Conservation (phyloP, 2,329 filamentous ascomycete species). For the Ascochyta fabae region DNA sequence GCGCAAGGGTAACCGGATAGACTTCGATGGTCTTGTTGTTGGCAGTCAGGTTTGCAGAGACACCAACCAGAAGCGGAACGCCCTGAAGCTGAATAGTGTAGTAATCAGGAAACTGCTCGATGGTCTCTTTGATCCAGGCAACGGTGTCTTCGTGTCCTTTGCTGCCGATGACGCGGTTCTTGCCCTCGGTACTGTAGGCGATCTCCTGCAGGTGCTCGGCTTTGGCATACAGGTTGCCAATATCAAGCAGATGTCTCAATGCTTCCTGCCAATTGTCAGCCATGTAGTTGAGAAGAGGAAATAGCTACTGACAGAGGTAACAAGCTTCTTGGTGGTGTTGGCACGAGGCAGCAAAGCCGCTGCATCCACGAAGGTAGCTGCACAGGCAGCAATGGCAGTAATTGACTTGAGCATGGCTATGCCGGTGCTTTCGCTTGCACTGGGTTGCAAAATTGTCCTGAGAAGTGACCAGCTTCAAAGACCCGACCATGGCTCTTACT, state of each 20-base stretch:
- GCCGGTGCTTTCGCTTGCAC: not conserved
- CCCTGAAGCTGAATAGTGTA: constrained; percentile 47
- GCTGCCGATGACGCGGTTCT: constrained; percentile 52
- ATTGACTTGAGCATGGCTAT: constrained; percentile 34
- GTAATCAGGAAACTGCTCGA: constrained; percentile 44
- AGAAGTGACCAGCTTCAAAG: not conserved
- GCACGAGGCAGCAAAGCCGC: constrained; percentile 31
- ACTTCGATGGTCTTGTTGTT: constrained; percentile 39
- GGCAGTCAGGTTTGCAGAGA: constrained; percentile 36
- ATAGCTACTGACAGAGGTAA: constrained; percentile 29
- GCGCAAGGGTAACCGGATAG: constrained; percentile 38
- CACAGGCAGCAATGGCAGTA: constrained; percentile 29
- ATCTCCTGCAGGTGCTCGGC: constrained; percentile 46
- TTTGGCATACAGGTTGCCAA: constrained; percentile 36
- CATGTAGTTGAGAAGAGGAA: not conserved
- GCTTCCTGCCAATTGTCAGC: constrained; percentile 23
- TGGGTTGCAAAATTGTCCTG: not conserved
- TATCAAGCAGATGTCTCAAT: constrained; percentile 32
- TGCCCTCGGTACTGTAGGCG: constrained; percentile 48
- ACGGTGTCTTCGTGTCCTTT: constrained; percentile 50
- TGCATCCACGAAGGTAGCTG: constrained; percentile 25
- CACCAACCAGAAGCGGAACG: constrained; percentile 31
- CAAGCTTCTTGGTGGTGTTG: constrained; percentile 30
- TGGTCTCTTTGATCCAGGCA: constrained; percentile 43
- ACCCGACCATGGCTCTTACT: not conserved